A percentile compares a stretch with the other conserved stretches of the same genome.
Evolutionary conservation across 225 moss, liverwort and hornwort genomes (phyloP).

Genomic region (Straminergon stramineum): DNA sequence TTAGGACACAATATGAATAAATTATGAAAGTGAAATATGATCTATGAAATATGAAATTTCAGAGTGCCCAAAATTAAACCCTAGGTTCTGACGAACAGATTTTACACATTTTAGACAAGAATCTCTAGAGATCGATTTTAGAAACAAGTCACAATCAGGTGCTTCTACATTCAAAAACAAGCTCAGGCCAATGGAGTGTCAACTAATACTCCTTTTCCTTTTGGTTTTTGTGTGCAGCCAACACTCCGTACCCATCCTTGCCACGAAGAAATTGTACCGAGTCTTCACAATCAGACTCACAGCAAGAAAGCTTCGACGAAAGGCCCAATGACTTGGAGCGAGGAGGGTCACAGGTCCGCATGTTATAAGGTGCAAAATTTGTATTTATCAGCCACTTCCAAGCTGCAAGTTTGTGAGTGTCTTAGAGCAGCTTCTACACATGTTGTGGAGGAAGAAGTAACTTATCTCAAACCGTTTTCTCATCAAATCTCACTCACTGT

Average conservation of each 20-base stretch:
- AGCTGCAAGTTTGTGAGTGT: neutral
- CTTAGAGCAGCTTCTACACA: neutral
- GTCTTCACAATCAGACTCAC: neutral
- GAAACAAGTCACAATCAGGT: neutral
- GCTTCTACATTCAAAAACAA: neutral
- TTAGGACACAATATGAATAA: no score
- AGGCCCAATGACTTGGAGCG: slow-evolving; percentile 15
- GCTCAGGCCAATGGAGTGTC: neutral
- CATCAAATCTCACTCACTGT: no score
- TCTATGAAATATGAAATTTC: neutral
- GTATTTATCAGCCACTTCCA: neutral
- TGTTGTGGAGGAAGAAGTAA: neutral
- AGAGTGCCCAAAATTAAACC: neutral
- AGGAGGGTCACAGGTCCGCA: slow-evolving; percentile 17
- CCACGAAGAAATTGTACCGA: neutral
- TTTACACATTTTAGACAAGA: neutral
- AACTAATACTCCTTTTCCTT: neutral
- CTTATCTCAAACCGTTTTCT: neutral
- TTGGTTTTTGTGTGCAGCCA: neutral
- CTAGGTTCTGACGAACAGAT: neutral
- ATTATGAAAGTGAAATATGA: neutral
- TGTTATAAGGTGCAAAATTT: neutral
- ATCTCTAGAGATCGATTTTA: neutral
- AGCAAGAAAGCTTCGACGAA: neutral
- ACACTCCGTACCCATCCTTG: slow-evolving; percentile 4